Base-by-base conservation (phyloP, 495 filamentous ascomycete genomes). In the Hypoxylon rickii region DNA sequence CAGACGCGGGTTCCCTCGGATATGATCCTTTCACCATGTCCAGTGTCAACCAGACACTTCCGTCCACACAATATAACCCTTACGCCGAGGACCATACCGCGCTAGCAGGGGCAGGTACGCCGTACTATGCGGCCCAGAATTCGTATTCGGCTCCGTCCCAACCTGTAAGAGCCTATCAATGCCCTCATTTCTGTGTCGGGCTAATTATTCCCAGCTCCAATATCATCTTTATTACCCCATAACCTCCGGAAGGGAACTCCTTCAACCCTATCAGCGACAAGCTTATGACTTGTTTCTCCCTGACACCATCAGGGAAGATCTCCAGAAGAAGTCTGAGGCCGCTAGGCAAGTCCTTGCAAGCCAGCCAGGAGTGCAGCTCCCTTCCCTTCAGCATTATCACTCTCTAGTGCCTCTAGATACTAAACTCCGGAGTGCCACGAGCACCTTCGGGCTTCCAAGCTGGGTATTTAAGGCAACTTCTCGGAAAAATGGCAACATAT, bases 391-490 rank as follows among this genome's bases (percentile, higher is more conserved):
- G 54, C 84, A 88, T 49, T 97, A 89, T 67, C 91, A 97, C 65
- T 91, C 90, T 1, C 79, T 98, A 1, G 89, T 96, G 2, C 89
- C 92, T n/a, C 73, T 98, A 43, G 92, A 97, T 68, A 86, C 86
- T 6, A 89, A 76, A 46, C 83, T 89, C 52, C 60, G 72, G 45
- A 93, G 89, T 70, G 89, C 83, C 57, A 75, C 85, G 1, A 73
- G 84, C 2, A 80, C 84, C 3, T 96, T 96, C 73, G 90, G 90
- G 7, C 95, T 89, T 68, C 82, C 84, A 3, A 96, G 86, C 66
- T 97, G 91, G 89, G 82, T 96, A 0, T 98, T 96, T 74, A 97
- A 97, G 71, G 94, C 92, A n/a, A 84, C 86, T 47, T 95, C 89
- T 2, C 86, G 80, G 61, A 89, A 89, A 61, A 92, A 92, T 73